Evolutionary conservation across 139 green algal genomes (phyloP).

Genomic region (Micractinium conductrix): DNA sequence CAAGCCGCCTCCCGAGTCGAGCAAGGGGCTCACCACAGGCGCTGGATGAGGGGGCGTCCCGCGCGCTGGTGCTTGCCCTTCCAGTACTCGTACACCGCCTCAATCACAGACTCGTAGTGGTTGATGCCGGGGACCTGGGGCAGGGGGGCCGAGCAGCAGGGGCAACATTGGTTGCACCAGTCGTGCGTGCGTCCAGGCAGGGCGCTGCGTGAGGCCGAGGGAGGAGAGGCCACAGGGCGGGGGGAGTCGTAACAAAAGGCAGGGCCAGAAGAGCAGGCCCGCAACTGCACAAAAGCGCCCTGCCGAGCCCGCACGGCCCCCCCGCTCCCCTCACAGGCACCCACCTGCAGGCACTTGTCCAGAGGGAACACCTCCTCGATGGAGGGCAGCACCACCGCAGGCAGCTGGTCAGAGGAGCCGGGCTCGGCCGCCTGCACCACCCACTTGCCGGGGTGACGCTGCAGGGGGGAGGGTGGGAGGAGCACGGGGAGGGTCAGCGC

Average conservation of each 20-base stretch:
- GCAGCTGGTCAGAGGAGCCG: background rate
- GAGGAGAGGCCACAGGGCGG: no score
- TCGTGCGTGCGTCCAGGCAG: no score
- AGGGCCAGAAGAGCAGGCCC: background rate
- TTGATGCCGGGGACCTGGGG: conserved; percentile 37
- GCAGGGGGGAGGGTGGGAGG: background rate
- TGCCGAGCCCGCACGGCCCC: background rate
- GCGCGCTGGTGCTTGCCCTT: conserved; percentile 68
- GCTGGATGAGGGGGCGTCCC: conserved; percentile 56
- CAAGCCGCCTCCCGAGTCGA: no score
- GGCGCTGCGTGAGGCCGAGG: no score
- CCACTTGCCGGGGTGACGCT: conserved; percentile 52
- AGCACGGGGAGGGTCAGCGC: no score
- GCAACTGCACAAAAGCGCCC: background rate
- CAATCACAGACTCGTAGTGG: conserved; percentile 39
- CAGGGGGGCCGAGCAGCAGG: background rate
- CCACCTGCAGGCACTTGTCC: conserved; percentile 38
- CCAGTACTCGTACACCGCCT: conserved; percentile 95
- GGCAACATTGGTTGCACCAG: no score
- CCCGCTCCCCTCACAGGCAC: background rate
- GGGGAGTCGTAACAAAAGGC: background rate
- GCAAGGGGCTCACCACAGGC: no score
- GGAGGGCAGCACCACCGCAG: conserved; percentile 32
- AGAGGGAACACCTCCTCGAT: conserved; percentile 61
- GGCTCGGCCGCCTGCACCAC: conserved; percentile 5